Conservation (phyloP, 2,329 filamentous ascomycete genomes). For the Hymenoscyphus fructigenus region DNA sequence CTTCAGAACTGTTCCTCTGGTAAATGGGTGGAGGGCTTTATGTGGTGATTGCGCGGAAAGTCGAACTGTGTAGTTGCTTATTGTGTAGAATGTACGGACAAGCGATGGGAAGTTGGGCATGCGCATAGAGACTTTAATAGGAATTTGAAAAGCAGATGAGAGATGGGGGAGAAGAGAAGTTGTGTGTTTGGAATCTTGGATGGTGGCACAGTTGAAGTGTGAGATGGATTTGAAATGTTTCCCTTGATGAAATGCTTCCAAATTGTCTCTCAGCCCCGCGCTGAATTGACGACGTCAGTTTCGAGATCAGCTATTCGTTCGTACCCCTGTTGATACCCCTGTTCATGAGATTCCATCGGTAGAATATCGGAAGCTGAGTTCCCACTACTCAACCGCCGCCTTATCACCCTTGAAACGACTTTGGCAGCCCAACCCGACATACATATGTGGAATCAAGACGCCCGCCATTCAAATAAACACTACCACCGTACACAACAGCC, state of each 20-base stretch:
- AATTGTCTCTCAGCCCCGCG: constrained; percentile 11
- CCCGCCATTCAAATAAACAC: constrained; percentile 8
- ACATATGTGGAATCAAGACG: constrained; percentile 28
- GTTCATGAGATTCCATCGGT: background rate
- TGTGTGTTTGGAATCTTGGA: constrained; percentile 24
- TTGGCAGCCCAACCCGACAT: background rate
- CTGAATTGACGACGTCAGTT: constrained; percentile 22
- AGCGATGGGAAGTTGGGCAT: constrained; percentile 49
- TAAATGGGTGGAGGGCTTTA: constrained; percentile 38
- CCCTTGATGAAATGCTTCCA: constrained; percentile 1
- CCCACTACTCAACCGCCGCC: constrained; percentile 3
- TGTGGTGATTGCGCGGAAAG: constrained; percentile 26
- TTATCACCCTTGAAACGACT: constrained; percentile 12
- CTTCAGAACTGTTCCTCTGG: constrained; percentile 43
- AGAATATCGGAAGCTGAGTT: background rate
- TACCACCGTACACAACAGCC: background rate
- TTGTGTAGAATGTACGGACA: constrained; percentile 45
- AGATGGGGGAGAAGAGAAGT: constrained; percentile 7
- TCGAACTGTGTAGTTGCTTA: constrained; percentile 45
- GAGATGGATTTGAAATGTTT: constrained; percentile 24
- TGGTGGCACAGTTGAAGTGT: constrained; percentile 15
- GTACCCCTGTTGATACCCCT: background rate
- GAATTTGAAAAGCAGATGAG: constrained; percentile 8
- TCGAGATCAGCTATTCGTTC: no score
- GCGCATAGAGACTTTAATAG: constrained; percentile 46